Conservation (phyloP, 129 eudicot species). For the Helichrysum umbraculigerum region DNA sequence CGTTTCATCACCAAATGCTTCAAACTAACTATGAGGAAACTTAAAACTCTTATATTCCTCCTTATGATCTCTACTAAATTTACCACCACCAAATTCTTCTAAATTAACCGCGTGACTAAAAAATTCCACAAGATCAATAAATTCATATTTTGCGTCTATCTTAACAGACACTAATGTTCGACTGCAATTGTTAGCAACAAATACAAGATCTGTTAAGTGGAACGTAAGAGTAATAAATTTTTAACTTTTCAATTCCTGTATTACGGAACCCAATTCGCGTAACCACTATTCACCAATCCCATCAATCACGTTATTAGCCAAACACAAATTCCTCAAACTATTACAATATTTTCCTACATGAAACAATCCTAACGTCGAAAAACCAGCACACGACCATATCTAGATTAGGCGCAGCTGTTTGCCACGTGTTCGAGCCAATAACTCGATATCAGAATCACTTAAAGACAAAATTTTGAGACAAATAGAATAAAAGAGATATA, state of each 20-base stretch:
- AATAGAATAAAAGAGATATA: neutral
- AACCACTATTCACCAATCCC: neutral
- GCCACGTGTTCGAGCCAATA: neutral
- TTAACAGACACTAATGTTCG: neutral
- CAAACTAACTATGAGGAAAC: neutral
- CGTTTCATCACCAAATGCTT: neutral
- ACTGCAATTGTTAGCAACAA: neutral
- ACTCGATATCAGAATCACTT: neutral
- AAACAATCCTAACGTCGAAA: neutral
- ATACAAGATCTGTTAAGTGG: neutral
- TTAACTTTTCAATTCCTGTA: neutral
- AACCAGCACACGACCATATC: neutral
- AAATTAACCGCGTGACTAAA: neutral
- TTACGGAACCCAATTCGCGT: neutral
- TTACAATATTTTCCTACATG: neutral
- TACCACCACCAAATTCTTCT: neutral
- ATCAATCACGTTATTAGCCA: too few species aligned
- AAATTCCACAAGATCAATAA: neutral
- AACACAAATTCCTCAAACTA: neutral
- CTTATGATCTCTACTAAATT: neutral
- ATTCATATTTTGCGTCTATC: neutral
- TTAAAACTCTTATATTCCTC: neutral
- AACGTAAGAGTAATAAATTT: neutral
- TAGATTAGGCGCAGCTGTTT: too few species aligned
- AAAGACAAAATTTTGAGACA: neutral